Evolutionary conservation across 495 filamentous ascomycete species (phyloP).

Genomic region (Thozetella sp.): DNA sequence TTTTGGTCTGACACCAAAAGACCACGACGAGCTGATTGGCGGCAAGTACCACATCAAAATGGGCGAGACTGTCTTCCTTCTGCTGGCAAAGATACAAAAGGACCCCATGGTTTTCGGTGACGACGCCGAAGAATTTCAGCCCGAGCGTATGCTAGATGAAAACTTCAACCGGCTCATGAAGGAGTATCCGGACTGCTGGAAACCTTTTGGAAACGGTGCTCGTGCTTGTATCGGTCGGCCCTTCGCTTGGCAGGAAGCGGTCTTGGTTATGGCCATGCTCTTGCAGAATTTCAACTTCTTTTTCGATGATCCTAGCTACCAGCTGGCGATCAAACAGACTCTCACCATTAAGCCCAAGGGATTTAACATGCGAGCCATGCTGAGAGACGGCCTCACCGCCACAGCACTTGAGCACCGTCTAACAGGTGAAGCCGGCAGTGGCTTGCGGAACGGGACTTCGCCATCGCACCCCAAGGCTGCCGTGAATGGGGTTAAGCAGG

Average conservation of each 20-base stretch:
- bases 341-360: constrained; percentile 78
- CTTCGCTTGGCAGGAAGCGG: constrained; percentile 68
- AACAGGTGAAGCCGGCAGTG: too few relatives aligned
- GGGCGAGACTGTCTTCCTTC: constrained; percentile 48
- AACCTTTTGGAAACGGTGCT: constrained; percentile 59
- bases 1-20: constrained; percentile 39
- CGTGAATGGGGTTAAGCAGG: constrained; percentile 12
- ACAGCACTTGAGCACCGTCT: constrained; percentile 58
- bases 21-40: constrained; percentile 51
- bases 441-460: too few relatives aligned
- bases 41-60: constrained; percentile 69
- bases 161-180: constrained; percentile 56
- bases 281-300: constrained; percentile 66
- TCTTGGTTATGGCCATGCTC: constrained; percentile 54
- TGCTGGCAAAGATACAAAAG: constrained; percentile 56
- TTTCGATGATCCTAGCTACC: constrained; percentile 58
- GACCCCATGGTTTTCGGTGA: constrained; percentile 56
- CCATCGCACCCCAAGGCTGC: too few relatives aligned
- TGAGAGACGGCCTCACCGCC: constrained; percentile 60
- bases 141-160: constrained; percentile 67
- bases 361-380: constrained; percentile 67
- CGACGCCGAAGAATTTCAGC: constrained; percentile 57
- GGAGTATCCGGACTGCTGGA: constrained; percentile 53
- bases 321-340: constrained; percentile 69
- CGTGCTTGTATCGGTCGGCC: constrained; percentile 55